These are phyloP conservation scores for Rubroboletus pulcherrimus DNA, from an alignment of 768 basidiomycete species.

Conservation along the genomic window DNA sequence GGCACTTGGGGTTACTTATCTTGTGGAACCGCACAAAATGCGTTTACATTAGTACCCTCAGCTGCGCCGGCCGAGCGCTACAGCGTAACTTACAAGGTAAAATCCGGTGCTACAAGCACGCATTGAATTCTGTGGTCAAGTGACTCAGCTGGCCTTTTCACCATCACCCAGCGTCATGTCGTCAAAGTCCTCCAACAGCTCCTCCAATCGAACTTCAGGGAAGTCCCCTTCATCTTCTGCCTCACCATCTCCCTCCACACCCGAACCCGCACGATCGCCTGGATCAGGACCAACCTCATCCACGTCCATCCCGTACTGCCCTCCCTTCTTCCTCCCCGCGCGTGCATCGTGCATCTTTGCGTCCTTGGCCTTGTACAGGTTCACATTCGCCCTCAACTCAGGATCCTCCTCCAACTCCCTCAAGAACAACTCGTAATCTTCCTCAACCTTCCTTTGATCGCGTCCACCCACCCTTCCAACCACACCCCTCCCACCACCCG, in stretches of 20 bases:
- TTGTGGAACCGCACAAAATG: background rate
- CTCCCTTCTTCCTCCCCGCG: slow-evolving; percentile 20
- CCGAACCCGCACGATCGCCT: slow-evolving; percentile 12
- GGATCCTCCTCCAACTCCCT: slow-evolving; percentile 93
- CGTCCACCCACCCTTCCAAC: slow-evolving; percentile 87
- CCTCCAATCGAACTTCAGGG: slow-evolving; percentile 81
- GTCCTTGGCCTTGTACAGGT: slow-evolving; percentile 74
- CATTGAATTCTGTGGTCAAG: background rate
- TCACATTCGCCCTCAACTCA: slow-evolving; percentile 82
- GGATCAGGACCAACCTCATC: slow-evolving; percentile 42
- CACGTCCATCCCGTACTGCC: slow-evolving; percentile 57
- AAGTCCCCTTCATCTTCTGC: slow-evolving; percentile 75
- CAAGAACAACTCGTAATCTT: slow-evolving; percentile 96
- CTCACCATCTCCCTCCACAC: slow-evolving; percentile 31
- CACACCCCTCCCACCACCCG: slow-evolving; percentile 73
- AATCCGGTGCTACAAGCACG: background rate
- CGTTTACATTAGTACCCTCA: background rate
- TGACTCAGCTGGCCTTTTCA: slow-evolving; percentile 17
- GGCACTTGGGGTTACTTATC: background rate
- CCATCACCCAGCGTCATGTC: slow-evolving; percentile 72
- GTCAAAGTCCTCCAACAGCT: slow-evolving; percentile 88
- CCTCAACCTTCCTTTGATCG: slow-evolving; percentile 89
- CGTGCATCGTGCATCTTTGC: slow-evolving; percentile 47
- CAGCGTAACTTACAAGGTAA: background rate
- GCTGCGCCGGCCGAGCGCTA: background rate